These are phyloP conservation scores for Drechslerella stenobrocha DNA, from an alignment of 2,329 filamentous ascomycete species.

Conservation along the genomic window DNA sequence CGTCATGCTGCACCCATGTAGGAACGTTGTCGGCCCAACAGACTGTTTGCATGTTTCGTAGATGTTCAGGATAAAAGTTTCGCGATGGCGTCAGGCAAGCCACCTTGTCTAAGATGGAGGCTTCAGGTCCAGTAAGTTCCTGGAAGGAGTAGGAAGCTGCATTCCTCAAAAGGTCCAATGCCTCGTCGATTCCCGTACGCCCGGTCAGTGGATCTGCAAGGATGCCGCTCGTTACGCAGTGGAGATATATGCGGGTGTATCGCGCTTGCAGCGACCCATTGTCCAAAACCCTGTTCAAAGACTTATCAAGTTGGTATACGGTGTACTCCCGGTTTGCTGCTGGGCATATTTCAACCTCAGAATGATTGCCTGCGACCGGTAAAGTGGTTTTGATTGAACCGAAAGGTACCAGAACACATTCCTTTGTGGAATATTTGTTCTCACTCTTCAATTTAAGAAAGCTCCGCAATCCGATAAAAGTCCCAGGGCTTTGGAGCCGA, in stretches of 20 bases:
- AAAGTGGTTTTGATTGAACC: neutral
- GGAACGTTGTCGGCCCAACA: constrained; percentile 56
- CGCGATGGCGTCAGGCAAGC: constrained; percentile 57
- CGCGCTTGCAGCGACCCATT: constrained; percentile 61
- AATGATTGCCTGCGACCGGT: neutral
- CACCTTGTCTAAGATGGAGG: constrained; percentile 55
- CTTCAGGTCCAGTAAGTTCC: constrained; percentile 55
- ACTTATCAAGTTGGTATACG: constrained; percentile 59
- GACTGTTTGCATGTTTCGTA: constrained; percentile 59
- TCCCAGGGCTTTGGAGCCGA: constrained; percentile 57
- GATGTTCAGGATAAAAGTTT: constrained; percentile 58
- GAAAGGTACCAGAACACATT: constrained; percentile 42
- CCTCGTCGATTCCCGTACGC: constrained; percentile 62
- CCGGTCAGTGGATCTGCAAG: constrained; percentile 60
- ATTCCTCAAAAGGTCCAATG: constrained; percentile 59
- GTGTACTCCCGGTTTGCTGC: constrained; percentile 54
- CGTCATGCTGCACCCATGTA: constrained; percentile 58
- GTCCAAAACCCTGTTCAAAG: constrained; percentile 60
- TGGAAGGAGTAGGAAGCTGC: constrained; percentile 60
- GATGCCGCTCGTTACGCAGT: constrained; percentile 62
- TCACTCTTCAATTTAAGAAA: constrained; percentile 59
- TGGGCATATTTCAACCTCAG: neutral
- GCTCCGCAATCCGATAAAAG: constrained; percentile 60
- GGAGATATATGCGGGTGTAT: constrained; percentile 61
- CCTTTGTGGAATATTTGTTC: constrained; percentile 49